Conservation (phyloP, 148 eudicot genomes). For the Polygonum maritimum region DNA sequence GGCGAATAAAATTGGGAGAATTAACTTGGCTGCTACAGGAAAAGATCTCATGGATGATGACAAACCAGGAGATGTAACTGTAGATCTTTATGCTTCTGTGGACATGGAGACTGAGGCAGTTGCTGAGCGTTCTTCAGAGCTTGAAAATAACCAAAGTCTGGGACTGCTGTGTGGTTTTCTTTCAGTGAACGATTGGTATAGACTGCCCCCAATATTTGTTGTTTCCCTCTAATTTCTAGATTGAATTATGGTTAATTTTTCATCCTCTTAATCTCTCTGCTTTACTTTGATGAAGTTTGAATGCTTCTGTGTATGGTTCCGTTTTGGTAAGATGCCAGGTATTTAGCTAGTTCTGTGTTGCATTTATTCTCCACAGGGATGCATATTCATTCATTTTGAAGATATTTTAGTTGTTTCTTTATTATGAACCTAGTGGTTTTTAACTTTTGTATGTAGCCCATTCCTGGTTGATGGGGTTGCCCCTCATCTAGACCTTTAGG, state of each 20-base stretch:
- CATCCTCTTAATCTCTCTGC: not conserved
- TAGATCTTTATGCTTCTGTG: constrained; percentile 82
- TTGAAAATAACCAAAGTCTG: constrained; percentile 71
- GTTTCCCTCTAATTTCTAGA: not conserved
- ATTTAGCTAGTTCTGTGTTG: not conserved
- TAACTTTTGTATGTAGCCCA: not conserved
- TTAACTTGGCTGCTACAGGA: constrained; percentile 98
- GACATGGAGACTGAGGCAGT: constrained; percentile 83
- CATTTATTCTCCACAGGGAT: not conserved
- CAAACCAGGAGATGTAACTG: constrained; percentile 89
- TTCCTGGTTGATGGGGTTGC: not conserved
- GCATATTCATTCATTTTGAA: not conserved
- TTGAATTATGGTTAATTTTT: not conserved
- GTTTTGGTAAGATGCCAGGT: not conserved
- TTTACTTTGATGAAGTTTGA: not conserved
- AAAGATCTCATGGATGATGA: constrained; percentile 99
- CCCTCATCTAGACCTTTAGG: not conserved
- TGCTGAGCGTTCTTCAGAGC: constrained; percentile 56
- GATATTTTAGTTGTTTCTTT: not conserved
- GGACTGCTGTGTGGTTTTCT: constrained; percentile 92
- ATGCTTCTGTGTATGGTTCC: not conserved
- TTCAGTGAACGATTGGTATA: constrained; percentile 89
- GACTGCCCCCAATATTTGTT: not conserved
- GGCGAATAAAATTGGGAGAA: constrained; percentile 97
- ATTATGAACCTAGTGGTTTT: not conserved